Percentiles rank a stretch among this genome's conserved stretches.
These are phyloP conservation scores for Spathaspora sp. DNA, from an alignment of 805 yeast genomes.

Conservation along the genomic window DNA sequence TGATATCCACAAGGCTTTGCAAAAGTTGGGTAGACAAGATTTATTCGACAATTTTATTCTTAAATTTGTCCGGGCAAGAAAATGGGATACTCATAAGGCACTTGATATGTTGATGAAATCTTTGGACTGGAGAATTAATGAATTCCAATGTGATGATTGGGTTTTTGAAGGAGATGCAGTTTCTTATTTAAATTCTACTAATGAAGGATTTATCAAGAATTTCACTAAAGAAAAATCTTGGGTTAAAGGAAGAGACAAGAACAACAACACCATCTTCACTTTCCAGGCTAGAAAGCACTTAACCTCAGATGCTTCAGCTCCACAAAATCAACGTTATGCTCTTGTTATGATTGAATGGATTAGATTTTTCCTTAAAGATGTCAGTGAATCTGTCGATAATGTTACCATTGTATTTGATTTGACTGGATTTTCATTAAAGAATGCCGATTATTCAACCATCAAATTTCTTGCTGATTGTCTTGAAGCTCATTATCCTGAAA, in stretches of 20 bases:
- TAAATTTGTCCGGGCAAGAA: constrained; percentile 82
- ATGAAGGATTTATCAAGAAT: constrained; percentile 50
- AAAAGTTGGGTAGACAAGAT: constrained; percentile 51
- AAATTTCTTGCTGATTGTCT: constrained; percentile 85
- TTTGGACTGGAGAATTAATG: constrained; percentile 69
- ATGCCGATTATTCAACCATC: constrained; percentile 91
- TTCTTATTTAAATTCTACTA: constrained; percentile 40
- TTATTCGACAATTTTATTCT: constrained; percentile 75
- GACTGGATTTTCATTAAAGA: constrained; percentile 79
- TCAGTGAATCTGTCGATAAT: constrained; percentile 62
- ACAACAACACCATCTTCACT: constrained; percentile 74
- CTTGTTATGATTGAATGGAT: constrained; percentile 75
- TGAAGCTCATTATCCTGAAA: constrained; percentile 96
- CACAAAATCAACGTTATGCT: constrained; percentile 74
- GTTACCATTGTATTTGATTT: constrained; percentile 78
- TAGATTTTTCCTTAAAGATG: constrained; percentile 58
- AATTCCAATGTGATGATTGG: constrained; percentile 57
- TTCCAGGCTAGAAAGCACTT: constrained; percentile 76
- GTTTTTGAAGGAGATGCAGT: constrained; percentile 71
- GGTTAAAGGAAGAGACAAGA: constrained; percentile 69
- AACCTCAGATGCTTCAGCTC: constrained; percentile 50
- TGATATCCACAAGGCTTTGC: constrained; percentile 48
- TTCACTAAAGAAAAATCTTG: constrained; percentile 66
- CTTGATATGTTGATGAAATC: constrained; percentile 71
- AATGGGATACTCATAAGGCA: constrained; percentile 71